phyloP scores from a whole-genome alignment of 2,329 filamentous ascomycete species.

The Sarocladium strictum region DNA sequence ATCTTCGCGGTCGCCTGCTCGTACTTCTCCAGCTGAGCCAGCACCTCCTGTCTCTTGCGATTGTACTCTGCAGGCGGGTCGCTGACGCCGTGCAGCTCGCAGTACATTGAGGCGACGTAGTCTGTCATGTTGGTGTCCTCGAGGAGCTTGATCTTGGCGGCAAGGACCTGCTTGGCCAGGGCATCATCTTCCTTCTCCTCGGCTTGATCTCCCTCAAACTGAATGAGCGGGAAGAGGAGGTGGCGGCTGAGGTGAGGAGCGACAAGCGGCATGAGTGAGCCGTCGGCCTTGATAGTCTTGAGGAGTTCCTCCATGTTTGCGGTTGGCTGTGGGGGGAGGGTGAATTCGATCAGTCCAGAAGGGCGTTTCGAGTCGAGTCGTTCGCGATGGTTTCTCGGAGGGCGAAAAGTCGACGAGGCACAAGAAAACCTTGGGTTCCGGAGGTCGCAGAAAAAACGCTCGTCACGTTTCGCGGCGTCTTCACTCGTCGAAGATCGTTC shows the following conservation, averaged over 20 bases:
- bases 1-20: conserved; percentile 88
- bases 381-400: not conserved
- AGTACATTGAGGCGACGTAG: conserved; percentile 88
- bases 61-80: conserved; percentile 78
- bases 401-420: not conserved
- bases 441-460: conserved; percentile 8
- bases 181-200: conserved; percentile 61
- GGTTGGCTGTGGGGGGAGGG: conserved; percentile 12
- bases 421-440: not conserved
- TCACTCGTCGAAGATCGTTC: conserved; percentile 3
- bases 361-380: not conserved
- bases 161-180: conserved; percentile 63
- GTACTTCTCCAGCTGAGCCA: conserved; percentile 74
- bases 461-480: not conserved
- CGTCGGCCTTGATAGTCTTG: conserved; percentile 52
- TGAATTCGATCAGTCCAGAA: conserved; percentile 4
- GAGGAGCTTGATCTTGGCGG: conserved; percentile 87
- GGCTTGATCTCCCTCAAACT: conserved; percentile 80
- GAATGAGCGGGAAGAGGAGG: conserved; percentile 91
- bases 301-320: conserved; percentile 36
- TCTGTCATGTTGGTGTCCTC: conserved; percentile 99
- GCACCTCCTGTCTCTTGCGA: conserved; percentile 82
- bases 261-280: conserved; percentile 81
- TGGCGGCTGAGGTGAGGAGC: conserved; percentile 92
- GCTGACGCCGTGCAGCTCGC: conserved; percentile 76